Evolutionary conservation across 1,284 basidiomycete genomes (phyloP).

Genomic region (Pulveroboletus sp.): DNA sequence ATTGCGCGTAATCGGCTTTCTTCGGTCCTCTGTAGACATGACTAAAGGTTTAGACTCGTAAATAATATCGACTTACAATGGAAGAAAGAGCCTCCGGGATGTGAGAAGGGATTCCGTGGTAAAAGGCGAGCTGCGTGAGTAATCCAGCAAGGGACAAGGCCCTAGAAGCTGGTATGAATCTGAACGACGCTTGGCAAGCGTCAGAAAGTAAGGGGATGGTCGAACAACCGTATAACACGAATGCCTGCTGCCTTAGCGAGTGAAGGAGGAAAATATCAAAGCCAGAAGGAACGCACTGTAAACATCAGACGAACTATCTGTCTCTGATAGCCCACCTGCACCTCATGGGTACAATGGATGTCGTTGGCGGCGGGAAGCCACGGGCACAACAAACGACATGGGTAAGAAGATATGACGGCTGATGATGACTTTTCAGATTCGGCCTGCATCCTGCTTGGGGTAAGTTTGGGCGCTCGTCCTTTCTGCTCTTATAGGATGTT

Average conservation of each 20-base stretch:
- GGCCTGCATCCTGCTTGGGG: neutral
- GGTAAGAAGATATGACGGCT: neutral
- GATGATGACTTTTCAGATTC: neutral
- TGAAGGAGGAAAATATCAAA: neutral
- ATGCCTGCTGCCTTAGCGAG: neutral
- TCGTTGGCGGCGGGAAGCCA: neutral
- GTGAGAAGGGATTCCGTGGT: neutral
- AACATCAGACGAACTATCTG: neutral
- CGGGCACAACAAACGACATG: neutral
- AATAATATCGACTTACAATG: neutral
- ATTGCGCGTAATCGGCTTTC: neutral
- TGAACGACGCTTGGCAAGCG: conserved; percentile 2
- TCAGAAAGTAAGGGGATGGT: neutral
- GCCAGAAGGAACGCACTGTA: neutral
- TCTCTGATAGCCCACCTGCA: neutral
- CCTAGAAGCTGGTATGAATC: neutral
- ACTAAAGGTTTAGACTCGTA: neutral
- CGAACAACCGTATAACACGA: neutral
- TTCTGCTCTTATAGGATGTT: no score
- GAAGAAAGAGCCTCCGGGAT: neutral
- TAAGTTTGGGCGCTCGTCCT: no score
- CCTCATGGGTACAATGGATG: neutral
- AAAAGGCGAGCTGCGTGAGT: neutral
- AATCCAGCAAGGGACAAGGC: conserved; percentile 3
- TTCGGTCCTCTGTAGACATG: neutral